Evolutionary conservation across 495 filamentous ascomycete species (phyloP).

Genomic region (Rostrohypoxylon terebratum): DNA sequence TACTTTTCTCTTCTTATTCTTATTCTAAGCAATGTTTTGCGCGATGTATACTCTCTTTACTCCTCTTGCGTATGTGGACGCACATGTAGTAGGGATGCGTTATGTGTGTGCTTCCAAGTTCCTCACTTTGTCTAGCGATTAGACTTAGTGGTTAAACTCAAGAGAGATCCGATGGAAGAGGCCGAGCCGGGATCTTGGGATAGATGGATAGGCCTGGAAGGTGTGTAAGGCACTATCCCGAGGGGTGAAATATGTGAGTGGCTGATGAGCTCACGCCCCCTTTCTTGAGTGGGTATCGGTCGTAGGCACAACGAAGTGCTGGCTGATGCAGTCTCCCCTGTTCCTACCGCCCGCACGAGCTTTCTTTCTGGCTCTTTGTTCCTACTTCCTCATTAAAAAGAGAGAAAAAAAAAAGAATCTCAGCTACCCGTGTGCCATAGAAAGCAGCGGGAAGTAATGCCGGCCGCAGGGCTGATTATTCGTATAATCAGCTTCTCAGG

Average conservation of each 20-base stretch:
- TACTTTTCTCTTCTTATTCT: conserved; percentile 23
- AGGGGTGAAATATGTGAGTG: conserved; percentile 38
- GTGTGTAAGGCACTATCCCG: conserved; percentile 27
- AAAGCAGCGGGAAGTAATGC: conserved; percentile 28
- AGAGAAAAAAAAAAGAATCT: no score
- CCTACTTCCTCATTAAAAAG: conserved; percentile 29
- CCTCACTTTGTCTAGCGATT: conserved; percentile 24
- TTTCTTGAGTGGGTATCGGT: conserved; percentile 37
- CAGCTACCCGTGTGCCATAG: conserved; percentile 24
- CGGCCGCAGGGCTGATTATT: conserved; percentile 15
- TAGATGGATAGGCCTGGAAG: conserved; percentile 23
- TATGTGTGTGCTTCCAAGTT: conserved; percentile 24
- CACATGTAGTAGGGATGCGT: conserved; percentile 18
- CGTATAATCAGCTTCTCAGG: conserved; percentile 18
- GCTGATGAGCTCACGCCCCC: conserved; percentile 48
- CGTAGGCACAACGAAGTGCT: conserved; percentile 36
- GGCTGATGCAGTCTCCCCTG: conserved; percentile 39
- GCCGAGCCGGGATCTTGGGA: conserved; percentile 38
- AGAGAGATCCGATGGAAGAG: conserved; percentile 23
- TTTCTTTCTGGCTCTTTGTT: conserved; percentile 45
- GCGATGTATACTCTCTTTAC: conserved; percentile 23
- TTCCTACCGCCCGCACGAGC: conserved; percentile 33
- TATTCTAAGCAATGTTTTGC: conserved; percentile 4
- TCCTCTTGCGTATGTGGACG: conserved; percentile 26
- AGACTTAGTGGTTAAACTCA: not conserved